These are phyloP conservation scores for Alloteropsis angusta DNA, from an alignment of 202 grass and related monocot genomes.

Conservation along the genomic window DNA sequence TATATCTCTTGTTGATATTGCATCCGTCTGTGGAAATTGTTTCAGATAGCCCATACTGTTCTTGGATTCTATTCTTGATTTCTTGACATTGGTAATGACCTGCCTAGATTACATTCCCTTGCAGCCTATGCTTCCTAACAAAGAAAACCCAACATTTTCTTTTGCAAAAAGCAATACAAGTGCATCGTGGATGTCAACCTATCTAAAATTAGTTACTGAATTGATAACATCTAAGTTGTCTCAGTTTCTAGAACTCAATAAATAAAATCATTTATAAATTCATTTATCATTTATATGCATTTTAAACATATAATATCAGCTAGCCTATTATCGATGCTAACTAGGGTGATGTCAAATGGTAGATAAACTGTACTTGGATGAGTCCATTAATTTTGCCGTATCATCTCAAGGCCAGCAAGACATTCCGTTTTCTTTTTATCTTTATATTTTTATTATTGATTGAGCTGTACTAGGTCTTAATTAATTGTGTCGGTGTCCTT, in stretches of 20 bases:
- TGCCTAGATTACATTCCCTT: conserved; percentile 29
- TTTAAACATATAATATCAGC: not conserved
- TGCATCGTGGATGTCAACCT: not conserved
- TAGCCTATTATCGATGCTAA: not conserved
- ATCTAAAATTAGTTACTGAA: conserved; percentile 2
- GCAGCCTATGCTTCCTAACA: not conserved
- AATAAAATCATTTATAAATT: not conserved
- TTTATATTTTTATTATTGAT: conserved; percentile 4
- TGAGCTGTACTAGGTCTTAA: conserved; percentile 15
- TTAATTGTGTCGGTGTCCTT: conserved; percentile 1
- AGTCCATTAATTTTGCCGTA: not conserved
- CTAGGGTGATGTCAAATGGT: not conserved
- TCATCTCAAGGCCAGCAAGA: conserved; percentile 13
- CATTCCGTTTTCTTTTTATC: not conserved
- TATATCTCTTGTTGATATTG: conserved; percentile 25
- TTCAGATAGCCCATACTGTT: conserved; percentile 7
- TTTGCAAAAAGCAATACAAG: not conserved
- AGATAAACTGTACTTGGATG: not conserved
- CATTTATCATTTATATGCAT: not conserved
- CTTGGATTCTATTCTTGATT: conserved; percentile 37
- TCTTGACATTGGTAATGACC: conserved; percentile 20
- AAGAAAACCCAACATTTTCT: conserved; percentile 19
- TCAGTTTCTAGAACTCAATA: not conserved
- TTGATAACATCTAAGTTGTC: not conserved
- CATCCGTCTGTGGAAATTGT: not conserved